A percentile compares a stretch with the other conserved stretches of the same genome.
Conservation (phyloP, 208 protist species). For the Leishmania gerbilli region DNA sequence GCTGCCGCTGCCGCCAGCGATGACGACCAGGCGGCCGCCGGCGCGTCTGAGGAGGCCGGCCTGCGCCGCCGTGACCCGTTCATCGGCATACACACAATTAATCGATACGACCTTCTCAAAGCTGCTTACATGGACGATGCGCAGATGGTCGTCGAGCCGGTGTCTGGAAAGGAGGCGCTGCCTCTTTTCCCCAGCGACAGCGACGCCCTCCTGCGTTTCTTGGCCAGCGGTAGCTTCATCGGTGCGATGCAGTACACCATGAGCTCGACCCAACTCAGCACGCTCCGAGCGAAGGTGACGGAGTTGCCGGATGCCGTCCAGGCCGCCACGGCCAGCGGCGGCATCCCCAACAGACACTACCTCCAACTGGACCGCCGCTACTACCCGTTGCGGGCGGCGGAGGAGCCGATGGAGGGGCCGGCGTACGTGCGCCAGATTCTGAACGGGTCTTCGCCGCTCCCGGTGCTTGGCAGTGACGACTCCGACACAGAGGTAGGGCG, state of each 20-base stretch:
- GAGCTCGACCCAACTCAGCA: constrained; percentile 7
- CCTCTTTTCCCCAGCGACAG: constrained; percentile 37
- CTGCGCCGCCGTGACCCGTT: constrained; percentile 20
- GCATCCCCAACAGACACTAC: constrained; percentile 25
- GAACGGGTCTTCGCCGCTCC: constrained; percentile 28
- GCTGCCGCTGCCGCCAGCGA: not conserved
- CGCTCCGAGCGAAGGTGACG: not conserved
- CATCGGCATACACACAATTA: constrained; percentile 38
- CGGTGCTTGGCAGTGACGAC: constrained; percentile 14
- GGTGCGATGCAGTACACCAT: constrained; percentile 15
- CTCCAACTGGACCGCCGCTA: constrained; percentile 34
- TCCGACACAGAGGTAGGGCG: not conserved
- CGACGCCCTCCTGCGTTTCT: constrained; percentile 41
- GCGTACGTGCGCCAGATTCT: constrained; percentile 37
- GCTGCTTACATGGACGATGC: constrained; percentile 20
- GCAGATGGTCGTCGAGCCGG: constrained; percentile 21
- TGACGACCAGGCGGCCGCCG: constrained; percentile 5
- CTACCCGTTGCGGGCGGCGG: constrained; percentile 24
- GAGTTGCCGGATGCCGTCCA: not conserved
- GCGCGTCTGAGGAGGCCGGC: not conserved
- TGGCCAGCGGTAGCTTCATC: constrained; percentile 30
- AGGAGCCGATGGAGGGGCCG: constrained; percentile 31
- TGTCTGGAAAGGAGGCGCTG: constrained; percentile 23
- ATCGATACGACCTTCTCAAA: constrained; percentile 39
- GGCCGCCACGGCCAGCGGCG: not conserved